Percentiles rank a stretch among this genome's conserved stretches.
Conservation (phyloP, 108 stramenopile genomes). For the Stephanodiscus minutulus region DNA sequence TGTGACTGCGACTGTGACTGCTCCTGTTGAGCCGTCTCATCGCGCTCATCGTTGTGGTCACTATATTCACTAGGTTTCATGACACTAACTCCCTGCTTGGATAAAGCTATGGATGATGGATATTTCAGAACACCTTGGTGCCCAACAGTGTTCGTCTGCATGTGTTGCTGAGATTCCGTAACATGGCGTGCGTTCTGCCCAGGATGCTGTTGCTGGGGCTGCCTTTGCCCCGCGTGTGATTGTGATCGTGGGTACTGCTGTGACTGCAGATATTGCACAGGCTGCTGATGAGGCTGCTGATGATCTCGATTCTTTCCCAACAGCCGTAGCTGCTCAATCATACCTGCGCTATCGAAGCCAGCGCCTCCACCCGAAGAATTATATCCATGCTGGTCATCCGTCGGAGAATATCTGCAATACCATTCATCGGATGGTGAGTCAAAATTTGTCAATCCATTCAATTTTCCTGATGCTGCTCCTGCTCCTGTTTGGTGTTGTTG, state of each 20-base stretch:
- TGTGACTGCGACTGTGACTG: conserved; percentile 2
- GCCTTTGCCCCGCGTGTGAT: not conserved
- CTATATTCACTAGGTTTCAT: not conserved
- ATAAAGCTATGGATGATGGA: not conserved
- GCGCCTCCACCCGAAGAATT: not conserved
- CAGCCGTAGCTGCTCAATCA: not conserved
- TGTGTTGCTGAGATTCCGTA: not conserved
- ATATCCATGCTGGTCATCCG: conserved; percentile 6
- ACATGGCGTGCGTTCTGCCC: not conserved
- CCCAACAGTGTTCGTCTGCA: not conserved
- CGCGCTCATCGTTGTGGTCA: not conserved
- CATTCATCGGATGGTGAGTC: conserved; percentile 29
- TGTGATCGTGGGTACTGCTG: not conserved
- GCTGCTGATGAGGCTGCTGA: not conserved
- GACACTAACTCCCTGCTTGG: not conserved
- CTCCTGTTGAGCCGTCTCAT: not conserved
- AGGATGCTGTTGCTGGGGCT: conserved; percentile 5
- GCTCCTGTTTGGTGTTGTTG: not conserved
- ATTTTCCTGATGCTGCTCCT: not conserved
- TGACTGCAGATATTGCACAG: not conserved
- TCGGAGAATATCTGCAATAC: not conserved
- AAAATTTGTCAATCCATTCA: conserved; percentile 15
- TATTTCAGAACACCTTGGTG: not conserved
- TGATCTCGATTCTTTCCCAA: not conserved
- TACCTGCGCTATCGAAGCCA: not conserved